Base-by-base conservation (phyloP, 23 red algal genomes). In the Porphyridium purpureum region DNA sequence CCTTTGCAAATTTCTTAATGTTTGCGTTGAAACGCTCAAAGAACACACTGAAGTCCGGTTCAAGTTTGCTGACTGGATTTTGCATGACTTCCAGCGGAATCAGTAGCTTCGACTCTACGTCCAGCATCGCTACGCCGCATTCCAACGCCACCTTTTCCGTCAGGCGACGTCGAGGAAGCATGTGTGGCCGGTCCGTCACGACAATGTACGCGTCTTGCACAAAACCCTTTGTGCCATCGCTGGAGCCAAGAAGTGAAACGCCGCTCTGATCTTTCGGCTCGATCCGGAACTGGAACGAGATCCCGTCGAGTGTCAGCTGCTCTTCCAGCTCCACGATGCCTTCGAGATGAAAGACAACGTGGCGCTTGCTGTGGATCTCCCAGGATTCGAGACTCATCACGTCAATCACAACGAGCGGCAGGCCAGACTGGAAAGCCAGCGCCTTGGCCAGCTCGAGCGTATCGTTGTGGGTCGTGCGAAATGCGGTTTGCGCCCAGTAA, bases 391-490 rank as follows among this genome's bases (percentile, higher is more conserved):
- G 28, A 14, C 27, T 24, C 1, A 69, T 5, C 2, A 44, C 64
- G 17, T 21, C 21, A 23, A 69, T 27, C 27, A 27, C 29, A 1
- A 69, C 53, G 9, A 69, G 17, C 31, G 64, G 64, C 64, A 69
- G 49, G 14, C 53, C 11, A n/a, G 26, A 5, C 2, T 23, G 27
- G 23, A 24, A 21, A 1, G 64, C 49, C 15, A 69, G 1, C 47
- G 64, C 29, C 41, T 69, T 69, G 50, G 64, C 64, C 5, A 55
- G 22, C 35, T 69, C 64, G 24, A 57, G 35, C 31, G 64, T 7
- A 9, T 69, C 64, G 29, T 69, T 69, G 29, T 58, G 53, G 20
- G 35, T 24, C 1, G 53, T n/a, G 34, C 64, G 28, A 11, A 17
- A 17, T 11, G 11, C 11, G 11, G 11, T 17, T 17, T 11, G 11